These are phyloP conservation scores for Yamadazyma sp. DNA, from an alignment of 805 yeast genomes.

Conservation along the genomic window DNA sequence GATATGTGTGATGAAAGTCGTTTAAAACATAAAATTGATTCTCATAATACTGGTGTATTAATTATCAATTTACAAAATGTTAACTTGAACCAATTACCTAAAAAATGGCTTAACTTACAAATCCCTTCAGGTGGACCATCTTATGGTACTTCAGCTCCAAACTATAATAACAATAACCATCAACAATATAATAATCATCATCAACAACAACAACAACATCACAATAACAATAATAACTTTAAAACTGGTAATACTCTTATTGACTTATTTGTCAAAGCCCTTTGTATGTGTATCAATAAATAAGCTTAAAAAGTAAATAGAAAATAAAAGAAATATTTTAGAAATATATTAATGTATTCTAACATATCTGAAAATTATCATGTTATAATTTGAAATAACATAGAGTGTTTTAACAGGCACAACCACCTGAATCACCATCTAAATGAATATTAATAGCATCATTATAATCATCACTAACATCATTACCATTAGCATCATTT, in stretches of 20 bases:
- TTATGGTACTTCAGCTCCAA: conserved; percentile 20
- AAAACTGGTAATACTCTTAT: conserved; percentile 27
- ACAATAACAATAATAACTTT: conserved; percentile 13
- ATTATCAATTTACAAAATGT: conserved; percentile 54
- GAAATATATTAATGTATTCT: neutral
- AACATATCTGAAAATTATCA: neutral
- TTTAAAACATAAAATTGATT: conserved; percentile 60
- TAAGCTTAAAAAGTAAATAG: no score
- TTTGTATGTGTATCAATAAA: conserved; percentile 33
- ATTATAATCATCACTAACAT: conserved; percentile 74
- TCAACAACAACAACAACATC: conserved; percentile 22
- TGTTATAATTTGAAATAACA: no score
- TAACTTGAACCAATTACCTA: conserved; percentile 26
- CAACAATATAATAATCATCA: conserved; percentile 12
- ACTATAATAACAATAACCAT: conserved; percentile 16
- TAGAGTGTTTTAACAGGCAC: conserved; percentile 65
- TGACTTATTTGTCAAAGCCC: conserved; percentile 26
- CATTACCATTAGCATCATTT: conserved; percentile 68
- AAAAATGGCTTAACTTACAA: conserved; percentile 23
- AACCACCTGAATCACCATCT: conserved; percentile 73
- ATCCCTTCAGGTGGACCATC: conserved; percentile 8
- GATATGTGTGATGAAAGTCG: conserved; percentile 66
- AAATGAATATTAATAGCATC: conserved; percentile 95
- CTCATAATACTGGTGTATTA: conserved; percentile 76
- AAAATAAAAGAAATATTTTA: no score